phyloP scores from a whole-genome alignment of 164 flowering plant genomes.

The Nymphaea colorata region DNA sequence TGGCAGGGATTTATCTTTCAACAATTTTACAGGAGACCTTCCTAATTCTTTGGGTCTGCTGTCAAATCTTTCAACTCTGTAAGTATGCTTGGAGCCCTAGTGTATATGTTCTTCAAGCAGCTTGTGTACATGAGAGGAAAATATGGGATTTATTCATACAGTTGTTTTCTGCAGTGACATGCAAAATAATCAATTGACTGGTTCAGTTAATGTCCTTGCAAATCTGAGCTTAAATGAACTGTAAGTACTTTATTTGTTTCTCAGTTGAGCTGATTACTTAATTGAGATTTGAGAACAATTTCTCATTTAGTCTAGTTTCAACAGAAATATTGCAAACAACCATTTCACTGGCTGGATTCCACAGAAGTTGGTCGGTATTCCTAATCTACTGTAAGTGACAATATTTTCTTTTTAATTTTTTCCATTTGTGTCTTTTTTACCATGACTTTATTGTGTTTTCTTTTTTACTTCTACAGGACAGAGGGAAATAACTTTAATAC shows the following conservation, averaged over 20 bases:
- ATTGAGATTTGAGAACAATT: neutral
- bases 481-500: constrained; percentile 71
- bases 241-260: constrained; percentile 30
- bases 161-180: constrained; percentile 36
- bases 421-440: constrained; percentile 1
- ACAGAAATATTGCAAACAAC: constrained; percentile 85
- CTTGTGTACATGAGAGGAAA: neutral
- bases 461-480: constrained; percentile 34
- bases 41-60: constrained; percentile 58
- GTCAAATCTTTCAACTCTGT: constrained; percentile 76
- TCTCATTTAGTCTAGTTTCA: constrained; percentile 2
- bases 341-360: constrained; percentile 90
- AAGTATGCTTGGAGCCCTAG: constrained; percentile 19
- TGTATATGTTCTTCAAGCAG: neutral
- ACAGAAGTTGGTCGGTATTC: constrained; percentile 48
- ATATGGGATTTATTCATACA: neutral
- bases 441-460: constrained; percentile 7
- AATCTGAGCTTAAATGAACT: constrained; percentile 48
- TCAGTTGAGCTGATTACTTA: neutral
- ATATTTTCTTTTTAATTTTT: neutral
- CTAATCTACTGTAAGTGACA: constrained; percentile 52
- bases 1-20: constrained; percentile 83
- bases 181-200: constrained; percentile 79
- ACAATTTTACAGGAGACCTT: constrained; percentile 81
- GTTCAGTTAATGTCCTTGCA: constrained; percentile 48